Percentiles rank a stretch among this genome's conserved stretches.
These are phyloP conservation scores for Orbilia javanica DNA, from an alignment of 2,329 filamentous ascomycete genomes.

Conservation along the genomic window DNA sequence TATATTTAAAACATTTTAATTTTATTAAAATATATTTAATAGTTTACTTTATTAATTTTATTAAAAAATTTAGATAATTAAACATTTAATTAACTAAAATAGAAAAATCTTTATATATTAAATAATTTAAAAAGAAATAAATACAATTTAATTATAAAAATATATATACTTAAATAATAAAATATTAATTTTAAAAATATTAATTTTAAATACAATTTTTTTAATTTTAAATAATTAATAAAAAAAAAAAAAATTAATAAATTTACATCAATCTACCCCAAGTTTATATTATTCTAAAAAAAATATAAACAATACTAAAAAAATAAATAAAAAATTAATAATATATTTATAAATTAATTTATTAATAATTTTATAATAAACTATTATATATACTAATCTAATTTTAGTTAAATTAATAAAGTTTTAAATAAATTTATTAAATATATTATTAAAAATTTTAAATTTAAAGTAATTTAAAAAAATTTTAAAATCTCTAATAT, in stretches of 20 bases:
- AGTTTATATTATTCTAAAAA: constrained; percentile 2
- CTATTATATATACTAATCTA: background rate
- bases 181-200: constrained; percentile 13
- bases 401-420: constrained; percentile 3
- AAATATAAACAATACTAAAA: background rate
- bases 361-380: constrained; percentile 1
- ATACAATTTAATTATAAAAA: constrained; percentile 11
- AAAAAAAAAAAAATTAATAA: background rate
- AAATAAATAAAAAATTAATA: background rate
- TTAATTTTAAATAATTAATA: constrained; percentile 9
- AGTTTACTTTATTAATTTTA: background rate
- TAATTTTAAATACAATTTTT: constrained; percentile 20
- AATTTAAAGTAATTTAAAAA: background rate
- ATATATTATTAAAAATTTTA: background rate
- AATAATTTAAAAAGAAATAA: constrained; percentile 18
- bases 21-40: constrained; percentile 3
- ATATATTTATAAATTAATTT: constrained; percentile 16
- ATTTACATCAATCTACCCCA: background rate
- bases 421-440: constrained; percentile 17
- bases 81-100: too few species aligned
- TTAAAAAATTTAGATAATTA: background rate
- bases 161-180: constrained; percentile 15
- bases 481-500: constrained; percentile 7
- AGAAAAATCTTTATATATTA: background rate
- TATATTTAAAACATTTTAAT: background rate